These are phyloP conservation scores for Peniophora sp. DNA, from an alignment of 1,284 basidiomycete genomes.

Conservation along the genomic window DNA sequence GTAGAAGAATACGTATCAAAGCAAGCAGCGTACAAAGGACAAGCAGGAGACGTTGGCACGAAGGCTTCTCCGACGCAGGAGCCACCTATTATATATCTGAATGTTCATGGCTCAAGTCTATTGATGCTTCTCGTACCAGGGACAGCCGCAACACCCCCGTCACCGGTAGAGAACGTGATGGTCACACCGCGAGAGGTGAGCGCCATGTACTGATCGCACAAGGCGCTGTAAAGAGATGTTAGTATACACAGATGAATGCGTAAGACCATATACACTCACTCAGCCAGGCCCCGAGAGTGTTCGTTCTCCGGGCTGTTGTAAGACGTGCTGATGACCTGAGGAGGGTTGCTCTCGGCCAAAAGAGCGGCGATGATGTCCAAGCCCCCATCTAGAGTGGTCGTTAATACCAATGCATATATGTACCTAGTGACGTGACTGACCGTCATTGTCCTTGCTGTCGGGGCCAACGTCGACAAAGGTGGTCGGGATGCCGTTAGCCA, in stretches of 20 bases:
- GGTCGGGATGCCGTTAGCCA: constrained; percentile 54
- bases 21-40: constrained; percentile 8
- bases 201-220: constrained; percentile 42
- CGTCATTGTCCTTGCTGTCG: constrained; percentile 16
- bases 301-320: constrained; percentile 1
- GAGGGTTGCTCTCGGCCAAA: constrained; percentile 11
- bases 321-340: constrained; percentile 12
- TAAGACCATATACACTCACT: neutral
- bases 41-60: constrained; percentile 26
- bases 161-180: constrained; percentile 34
- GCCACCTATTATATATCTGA: neutral
- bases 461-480: constrained; percentile 41
- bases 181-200: constrained; percentile 55
- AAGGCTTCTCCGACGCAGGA: constrained; percentile 15
- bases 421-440: constrained; percentile 14
- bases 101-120: too few relatives aligned
- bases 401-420: constrained; percentile 16
- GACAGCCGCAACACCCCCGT: constrained; percentile 25
- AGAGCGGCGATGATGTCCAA: neutral
- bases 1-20: neutral
- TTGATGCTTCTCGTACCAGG: too few relatives aligned
- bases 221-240: constrained; percentile 27
- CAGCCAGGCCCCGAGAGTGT: neutral
- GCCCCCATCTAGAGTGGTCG: too few relatives aligned
- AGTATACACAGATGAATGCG: constrained; percentile 13